Conservation (phyloP, 2,329 filamentous ascomycete genomes). For the Penicillium corylophilum region DNA sequence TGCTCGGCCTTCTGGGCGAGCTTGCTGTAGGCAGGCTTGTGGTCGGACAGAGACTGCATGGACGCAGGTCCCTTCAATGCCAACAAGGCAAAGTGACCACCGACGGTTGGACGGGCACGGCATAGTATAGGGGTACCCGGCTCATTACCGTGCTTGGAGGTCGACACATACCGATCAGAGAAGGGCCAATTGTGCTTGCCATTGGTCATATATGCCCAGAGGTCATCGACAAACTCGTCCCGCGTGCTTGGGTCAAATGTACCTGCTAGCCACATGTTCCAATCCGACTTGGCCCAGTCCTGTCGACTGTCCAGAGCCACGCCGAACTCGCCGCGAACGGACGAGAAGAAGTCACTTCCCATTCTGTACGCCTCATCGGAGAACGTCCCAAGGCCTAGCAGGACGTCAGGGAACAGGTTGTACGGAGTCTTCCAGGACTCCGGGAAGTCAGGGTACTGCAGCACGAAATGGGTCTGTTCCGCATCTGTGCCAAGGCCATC, state of each 20-base stretch:
- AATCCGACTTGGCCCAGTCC: constrained; percentile 46
- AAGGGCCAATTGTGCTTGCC: constrained; percentile 46
- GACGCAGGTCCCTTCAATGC: constrained; percentile 35
- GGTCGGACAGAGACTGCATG: constrained; percentile 19
- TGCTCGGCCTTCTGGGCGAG: background rate
- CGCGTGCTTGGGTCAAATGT: constrained; percentile 31
- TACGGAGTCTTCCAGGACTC: constrained; percentile 41
- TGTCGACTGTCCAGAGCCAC: constrained; percentile 42
- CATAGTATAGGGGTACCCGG: constrained; percentile 36
- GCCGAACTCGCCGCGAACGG: constrained; percentile 37
- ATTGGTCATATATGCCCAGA: constrained; percentile 46
- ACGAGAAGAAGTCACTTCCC: constrained; percentile 38
- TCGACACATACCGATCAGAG: constrained; percentile 43
- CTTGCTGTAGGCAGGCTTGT: background rate
- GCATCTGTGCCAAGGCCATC: constrained; percentile 37
- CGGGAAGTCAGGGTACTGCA: constrained; percentile 39
- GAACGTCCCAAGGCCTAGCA: constrained; percentile 42
- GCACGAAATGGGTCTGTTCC: constrained; percentile 40
- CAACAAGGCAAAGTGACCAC: constrained; percentile 45
- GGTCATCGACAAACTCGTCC: constrained; percentile 39
- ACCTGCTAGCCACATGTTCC: constrained; percentile 46
- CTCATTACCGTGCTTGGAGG: constrained; percentile 29
- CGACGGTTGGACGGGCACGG: constrained; percentile 44
- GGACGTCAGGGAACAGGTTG: constrained; percentile 44
- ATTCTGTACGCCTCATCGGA: constrained; percentile 36